phyloP scores from a whole-genome alignment of 192 early-diverging fungal species.

The Backusella circina region DNA sequence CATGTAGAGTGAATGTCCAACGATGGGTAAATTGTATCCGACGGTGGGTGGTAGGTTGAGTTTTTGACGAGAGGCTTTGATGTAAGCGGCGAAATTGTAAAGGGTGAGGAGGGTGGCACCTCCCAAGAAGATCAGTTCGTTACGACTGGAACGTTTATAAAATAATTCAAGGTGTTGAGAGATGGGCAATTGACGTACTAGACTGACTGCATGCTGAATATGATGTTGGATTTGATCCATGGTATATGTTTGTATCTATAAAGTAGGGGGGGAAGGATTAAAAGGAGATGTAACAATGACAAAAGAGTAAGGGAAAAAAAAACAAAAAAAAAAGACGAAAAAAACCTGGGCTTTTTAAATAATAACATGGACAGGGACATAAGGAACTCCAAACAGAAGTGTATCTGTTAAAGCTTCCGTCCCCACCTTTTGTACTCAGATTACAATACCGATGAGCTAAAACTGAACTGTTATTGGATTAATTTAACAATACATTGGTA shows the following conservation, averaged over 20 bases:
- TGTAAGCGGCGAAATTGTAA: constrained; percentile 9
- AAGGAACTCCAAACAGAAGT: background rate
- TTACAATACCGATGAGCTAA: background rate
- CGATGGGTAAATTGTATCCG: constrained; percentile 14
- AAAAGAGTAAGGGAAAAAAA: background rate
- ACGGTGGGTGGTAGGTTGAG: constrained; percentile 15
- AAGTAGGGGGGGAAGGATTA: background rate
- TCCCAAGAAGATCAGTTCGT: background rate
- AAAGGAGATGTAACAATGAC: background rate
- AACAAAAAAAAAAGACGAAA: background rate
- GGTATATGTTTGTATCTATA: background rate
- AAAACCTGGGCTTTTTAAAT: background rate
- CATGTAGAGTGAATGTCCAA: constrained; percentile 26
- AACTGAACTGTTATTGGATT: background rate
- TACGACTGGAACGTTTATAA: constrained; percentile 5
- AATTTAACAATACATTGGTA: background rate
- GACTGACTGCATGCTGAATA: constrained; percentile 1
- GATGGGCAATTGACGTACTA: background rate
- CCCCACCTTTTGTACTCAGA: background rate
- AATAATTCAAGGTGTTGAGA: background rate
- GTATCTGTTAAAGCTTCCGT: background rate
- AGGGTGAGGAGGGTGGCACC: background rate
- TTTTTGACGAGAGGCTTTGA: constrained; percentile 4
- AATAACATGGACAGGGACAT: background rate
- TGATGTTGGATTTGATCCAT: background rate